Base-by-base conservation (phyloP, 2,329 filamentous ascomycete species). In the Ophiostoma piceae region DNA sequence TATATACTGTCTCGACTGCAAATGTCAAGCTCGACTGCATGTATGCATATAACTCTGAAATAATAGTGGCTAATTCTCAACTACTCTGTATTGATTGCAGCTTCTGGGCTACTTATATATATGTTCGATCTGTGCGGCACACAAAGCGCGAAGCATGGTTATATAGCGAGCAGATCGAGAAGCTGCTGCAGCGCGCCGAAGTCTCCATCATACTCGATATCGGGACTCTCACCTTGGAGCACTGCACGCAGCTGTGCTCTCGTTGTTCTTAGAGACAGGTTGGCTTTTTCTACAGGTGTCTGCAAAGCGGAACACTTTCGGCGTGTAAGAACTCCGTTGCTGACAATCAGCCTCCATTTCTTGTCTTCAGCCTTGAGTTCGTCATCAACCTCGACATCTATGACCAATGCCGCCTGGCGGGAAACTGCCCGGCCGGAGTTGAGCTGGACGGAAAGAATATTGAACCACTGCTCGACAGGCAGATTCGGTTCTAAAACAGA, bases 171-270 rank as follows among this genome's bases (percentile, higher is more conserved):
- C 7, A 57, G 51, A 57, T 57, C 22, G 11, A 57, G 51, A 26
- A 57, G 51, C n/a, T 22, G 51, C 51, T 57, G 51, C n/a, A 57
- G 51, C 22, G n/a, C 51, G 51, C n/a, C 51, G n/a, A 57, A n/a
- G 22, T 57, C 51, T 9, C 51, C 51, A 2, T 57, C 51, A 26
- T 57, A 57, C 51, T 57, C 22, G 8, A 57, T 16, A 26, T 57
- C 22, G 22, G n/a, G 51, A 7, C 22, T 57, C 11, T 57, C n/a
- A n/a, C 51, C 51, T 26, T 57, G 51, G 51, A 57, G 51, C 9
- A 26, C 2, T 22, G 51, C 51, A 3, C 9, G 51, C n/a, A 57
- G n/a, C n/a, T 57, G 51, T 26, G 8, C n/a, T 26, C 51, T 57
- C 22, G 51, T 57, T 26, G 22, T 26, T 26, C 9, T 57, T 8